Percentiles rank a stretch among this genome's conserved stretches.
Evolutionary conservation across 768 basidiomycete species (phyloP).

Genomic region (Termitomyces sp.): DNA sequence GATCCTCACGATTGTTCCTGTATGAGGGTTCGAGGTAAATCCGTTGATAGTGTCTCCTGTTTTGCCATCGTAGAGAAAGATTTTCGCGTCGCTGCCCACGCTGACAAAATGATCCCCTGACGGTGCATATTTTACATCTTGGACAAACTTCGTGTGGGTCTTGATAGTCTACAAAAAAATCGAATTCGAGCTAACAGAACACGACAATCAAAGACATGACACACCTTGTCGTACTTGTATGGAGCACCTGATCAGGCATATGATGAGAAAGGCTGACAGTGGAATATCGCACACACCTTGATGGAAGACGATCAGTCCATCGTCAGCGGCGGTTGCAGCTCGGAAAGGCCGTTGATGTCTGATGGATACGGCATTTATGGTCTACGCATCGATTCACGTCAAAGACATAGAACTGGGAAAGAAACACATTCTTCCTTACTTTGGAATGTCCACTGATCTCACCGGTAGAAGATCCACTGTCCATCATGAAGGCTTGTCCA

Average conservation of each 20-base stretch:
- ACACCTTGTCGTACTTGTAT: constrained; percentile 83
- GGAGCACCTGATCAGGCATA: constrained; percentile 53
- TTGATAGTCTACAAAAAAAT: constrained; percentile 55
- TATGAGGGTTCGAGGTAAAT: constrained; percentile 62
- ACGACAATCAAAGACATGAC: neutral
- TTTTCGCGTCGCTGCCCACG: constrained; percentile 82
- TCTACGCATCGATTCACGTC: constrained; percentile 28
- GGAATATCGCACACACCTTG: constrained; percentile 43
- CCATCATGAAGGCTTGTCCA: constrained; percentile 79
- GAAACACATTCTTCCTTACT: constrained; percentile 29
- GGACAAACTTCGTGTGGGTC: constrained; percentile 88
- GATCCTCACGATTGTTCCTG: constrained; percentile 65
- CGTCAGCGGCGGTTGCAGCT: constrained; percentile 86
- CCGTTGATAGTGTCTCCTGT: constrained; percentile 75
- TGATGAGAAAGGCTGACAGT: neutral
- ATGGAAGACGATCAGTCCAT: constrained; percentile 76
- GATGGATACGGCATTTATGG: constrained; percentile 84
- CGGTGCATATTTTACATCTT: constrained; percentile 80
- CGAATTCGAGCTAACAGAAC: neutral
- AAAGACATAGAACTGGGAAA: neutral
- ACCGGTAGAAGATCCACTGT: constrained; percentile 79
- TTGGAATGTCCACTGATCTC: constrained; percentile 90
- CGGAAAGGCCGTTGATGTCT: constrained; percentile 86
- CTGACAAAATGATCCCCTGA: constrained; percentile 83
- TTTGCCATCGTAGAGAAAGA: constrained; percentile 89